These are phyloP conservation scores for Breviolum minutum DNA, from an alignment of 73 alveolate species.

Conservation along the genomic window DNA sequence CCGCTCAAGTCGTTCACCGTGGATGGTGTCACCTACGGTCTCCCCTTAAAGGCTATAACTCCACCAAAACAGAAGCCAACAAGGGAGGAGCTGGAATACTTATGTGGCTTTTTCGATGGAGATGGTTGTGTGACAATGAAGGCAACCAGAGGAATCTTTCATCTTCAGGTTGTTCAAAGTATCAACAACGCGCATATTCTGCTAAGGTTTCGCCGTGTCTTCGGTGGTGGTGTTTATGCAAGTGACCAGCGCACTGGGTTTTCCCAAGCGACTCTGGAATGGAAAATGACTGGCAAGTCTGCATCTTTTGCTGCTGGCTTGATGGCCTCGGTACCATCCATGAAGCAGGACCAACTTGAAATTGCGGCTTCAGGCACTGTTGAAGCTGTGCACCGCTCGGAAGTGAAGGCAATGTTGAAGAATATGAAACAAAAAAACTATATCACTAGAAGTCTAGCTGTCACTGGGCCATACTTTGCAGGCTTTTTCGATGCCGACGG, in stretches of 20 bases:
- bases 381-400: background rate
- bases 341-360: slow-evolving; percentile 23
- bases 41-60: background rate
- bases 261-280: background rate
- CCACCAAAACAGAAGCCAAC: background rate
- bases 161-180: background rate
- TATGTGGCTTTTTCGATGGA: slow-evolving; percentile 26
- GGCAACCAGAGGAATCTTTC: background rate
- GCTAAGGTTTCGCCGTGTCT: background rate
- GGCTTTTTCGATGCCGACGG: slow-evolving; percentile 41
- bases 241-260: background rate
- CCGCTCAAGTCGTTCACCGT: background rate
- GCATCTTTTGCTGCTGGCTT: background rate
- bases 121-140: slow-evolving; percentile 17
- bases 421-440: background rate
- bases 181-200: background rate
- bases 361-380: background rate
- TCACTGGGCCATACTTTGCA: background rate
- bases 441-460: background rate
- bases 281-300: background rate
- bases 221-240: background rate
- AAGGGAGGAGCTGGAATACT: background rate
- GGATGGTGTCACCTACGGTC: background rate
- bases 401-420: background rate
- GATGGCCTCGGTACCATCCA: background rate